Evolutionary conservation across 306 rosid genomes (phyloP), one percentile per base, ranked within the genome.

Genomic region (Ammopiptanthus mongolicus): DNA sequence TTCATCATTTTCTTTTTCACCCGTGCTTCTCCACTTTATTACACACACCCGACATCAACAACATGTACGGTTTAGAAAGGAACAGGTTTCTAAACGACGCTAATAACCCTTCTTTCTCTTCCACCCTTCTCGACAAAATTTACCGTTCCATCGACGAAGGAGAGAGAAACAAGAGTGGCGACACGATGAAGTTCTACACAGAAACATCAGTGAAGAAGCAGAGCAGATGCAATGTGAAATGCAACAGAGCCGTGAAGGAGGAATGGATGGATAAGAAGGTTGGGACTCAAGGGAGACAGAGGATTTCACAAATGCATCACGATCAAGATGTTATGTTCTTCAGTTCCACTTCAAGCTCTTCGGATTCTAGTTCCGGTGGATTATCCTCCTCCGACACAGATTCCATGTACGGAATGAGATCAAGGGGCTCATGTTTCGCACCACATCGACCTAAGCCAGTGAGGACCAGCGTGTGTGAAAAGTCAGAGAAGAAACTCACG

Each of bases 301-400:
- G 51, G 31, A 41, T 15, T 52, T 42, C 73, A 0, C 86, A 60
- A 1, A 2, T 23, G 25, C 28, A 23, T 23, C 25, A 23, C 2
- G 86, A 87, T 18, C 79, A 83, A 0, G 96, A 96, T 36, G 89
- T 33, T 74, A 19, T 84, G 82, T 84, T 90, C 34, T 96, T 89
- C 80, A 89, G 90, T 15, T 89, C 98, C 0, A 78, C 88, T 71
- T 95, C 99, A 2, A 85, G 76, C 73, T 92, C 96, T 18, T 92
- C 99, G 0, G 97, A 90, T 36, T 96, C 98, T 3, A 92, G 96
- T 59, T 96, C 87, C 8, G 97, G 92, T 2, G 84, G 93, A 0
- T 77, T 92, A 73, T 96, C 99, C 0, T 92, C 96, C 7, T 92
- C 99, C 0, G 99, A 96, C 34, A 87, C 96, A 0, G 99, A 96